Evolutionary conservation across 1,139 yeast genomes (phyloP), one percentile per base, ranked within the genome.

Genomic region (Groenewaldozyma sp.): DNA sequence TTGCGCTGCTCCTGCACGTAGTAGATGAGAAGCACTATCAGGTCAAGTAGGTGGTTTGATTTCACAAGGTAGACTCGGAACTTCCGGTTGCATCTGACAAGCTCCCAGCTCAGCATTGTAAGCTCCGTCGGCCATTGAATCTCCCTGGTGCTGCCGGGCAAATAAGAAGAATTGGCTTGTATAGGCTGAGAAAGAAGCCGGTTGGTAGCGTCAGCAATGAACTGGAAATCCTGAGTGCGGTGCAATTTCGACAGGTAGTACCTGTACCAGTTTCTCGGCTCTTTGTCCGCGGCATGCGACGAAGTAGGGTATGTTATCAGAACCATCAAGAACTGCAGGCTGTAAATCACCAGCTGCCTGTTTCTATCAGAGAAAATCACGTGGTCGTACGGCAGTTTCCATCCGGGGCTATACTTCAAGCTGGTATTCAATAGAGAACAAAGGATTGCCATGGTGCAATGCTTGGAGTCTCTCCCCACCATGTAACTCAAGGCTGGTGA

Each of bases 51-150:
- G 45, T 67, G 68, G 35, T 68, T 52, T 3, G 60, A 66, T 18
- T 67, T 64, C 1, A 73, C 67, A 24, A 82, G 63, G 41, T 72
- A 63, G 6, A 62, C 54, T 45, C 70, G 70, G 44, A 62, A 60
- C 38, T 53, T 54, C 31, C 46, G 47, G 59, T 88, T 88, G 50
- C 87, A 78, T 55, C 83, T 93, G 29, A 76, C 63, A 38, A 86
- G 60, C 53, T 83, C 95, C 84, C 94, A 83, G 17, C 82, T 54
- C 6, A 88, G 56, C 59, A 82, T 70, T 3, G 76, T 56, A 18
- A 74, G 56, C 51, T 82, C 91, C 14, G 56, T 53, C 22, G 51
- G 46, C 60, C 62, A 58, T 10, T 53, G 56, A 14, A 56, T 50
- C 28, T 55, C 56, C 22, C 46, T 45, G 24, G 54, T 55, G 14